phyloP scores from a whole-genome alignment of 306 rosid genomes.

The Arachis stenosperma region DNA sequence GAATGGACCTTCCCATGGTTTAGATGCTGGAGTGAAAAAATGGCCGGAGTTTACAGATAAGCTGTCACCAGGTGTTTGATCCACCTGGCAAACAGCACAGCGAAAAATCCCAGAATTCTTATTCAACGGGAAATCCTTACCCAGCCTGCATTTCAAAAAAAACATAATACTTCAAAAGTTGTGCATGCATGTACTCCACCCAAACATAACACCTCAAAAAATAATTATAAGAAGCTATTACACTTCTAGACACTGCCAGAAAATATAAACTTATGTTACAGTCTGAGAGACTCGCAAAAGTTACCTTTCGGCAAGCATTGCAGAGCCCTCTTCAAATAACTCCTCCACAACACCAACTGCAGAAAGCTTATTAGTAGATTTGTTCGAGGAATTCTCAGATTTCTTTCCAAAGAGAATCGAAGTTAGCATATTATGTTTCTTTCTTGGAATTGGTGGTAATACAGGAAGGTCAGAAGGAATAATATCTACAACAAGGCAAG shows the following conservation, averaged over 20 bases:
- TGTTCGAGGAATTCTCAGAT: slow-evolving; percentile 62
- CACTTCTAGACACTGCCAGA: slow-evolving; percentile 16
- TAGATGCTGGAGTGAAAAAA: slow-evolving; percentile 82
- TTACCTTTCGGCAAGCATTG: slow-evolving; percentile 96
- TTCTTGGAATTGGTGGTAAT: slow-evolving; percentile 70
- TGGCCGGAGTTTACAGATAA: slow-evolving; percentile 79
- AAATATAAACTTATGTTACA: background rate
- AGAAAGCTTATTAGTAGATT: slow-evolving; percentile 80
- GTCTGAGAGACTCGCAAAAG: background rate
- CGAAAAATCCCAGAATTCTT: slow-evolving; percentile 76
- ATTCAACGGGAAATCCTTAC: slow-evolving; percentile 72
- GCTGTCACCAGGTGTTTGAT: slow-evolving; percentile 80
- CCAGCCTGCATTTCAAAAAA: slow-evolving; percentile 71
- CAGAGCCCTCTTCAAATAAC: slow-evolving; percentile 98
- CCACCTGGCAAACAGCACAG: slow-evolving; percentile 95
- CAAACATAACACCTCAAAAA: too few species aligned
- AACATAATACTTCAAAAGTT: slow-evolving; percentile 20
- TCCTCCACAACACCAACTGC: slow-evolving; percentile 96
- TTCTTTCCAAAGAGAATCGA: slow-evolving; percentile 84
- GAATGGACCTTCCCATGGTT: slow-evolving; percentile 95
- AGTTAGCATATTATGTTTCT: slow-evolving; percentile 70
- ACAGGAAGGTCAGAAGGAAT: slow-evolving; percentile 83
- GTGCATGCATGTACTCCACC: background rate
- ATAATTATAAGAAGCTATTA: background rate
- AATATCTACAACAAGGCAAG: slow-evolving; percentile 96